Evolutionary conservation across 2,329 filamentous ascomycete species (phyloP).

Genomic region (Fusarium continuum): DNA sequence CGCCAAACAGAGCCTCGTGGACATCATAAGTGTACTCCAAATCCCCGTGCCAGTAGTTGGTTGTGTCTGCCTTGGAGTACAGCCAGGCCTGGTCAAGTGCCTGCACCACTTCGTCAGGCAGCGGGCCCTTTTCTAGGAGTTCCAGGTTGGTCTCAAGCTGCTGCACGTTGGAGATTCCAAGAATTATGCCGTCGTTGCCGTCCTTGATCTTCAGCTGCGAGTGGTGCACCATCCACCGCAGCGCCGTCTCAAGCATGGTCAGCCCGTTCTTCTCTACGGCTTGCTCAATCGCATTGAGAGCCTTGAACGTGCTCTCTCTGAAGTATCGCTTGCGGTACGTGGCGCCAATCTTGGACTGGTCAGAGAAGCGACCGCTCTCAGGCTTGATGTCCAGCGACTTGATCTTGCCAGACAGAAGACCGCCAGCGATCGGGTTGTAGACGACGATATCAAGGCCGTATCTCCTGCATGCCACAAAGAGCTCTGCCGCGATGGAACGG

Average conservation of each 20-base stretch:
- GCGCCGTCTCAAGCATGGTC: constrained; percentile 75
- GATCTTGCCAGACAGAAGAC: constrained; percentile 82
- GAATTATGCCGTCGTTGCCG: constrained; percentile 67
- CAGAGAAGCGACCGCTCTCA: constrained; percentile 74
- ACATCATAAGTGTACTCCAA: constrained; percentile 75
- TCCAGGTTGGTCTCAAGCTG: constrained; percentile 68
- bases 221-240: constrained; percentile 80
- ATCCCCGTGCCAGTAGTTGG: constrained; percentile 67
- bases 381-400: constrained; percentile 71
- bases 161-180: constrained; percentile 65
- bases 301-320: constrained; percentile 69
- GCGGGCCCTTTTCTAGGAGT: constrained; percentile 71
- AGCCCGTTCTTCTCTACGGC: constrained; percentile 74
- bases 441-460: constrained; percentile 83
- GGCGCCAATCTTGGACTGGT: constrained; percentile 60
- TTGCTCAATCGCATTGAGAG: constrained; percentile 73
- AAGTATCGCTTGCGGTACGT: constrained; percentile 77
- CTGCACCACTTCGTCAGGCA: constrained; percentile 79
- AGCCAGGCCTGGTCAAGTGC: constrained; percentile 82
- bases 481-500: constrained; percentile 77
- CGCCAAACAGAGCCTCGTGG: constrained; percentile 65
- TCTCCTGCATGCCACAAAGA: constrained; percentile 76
- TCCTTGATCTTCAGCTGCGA: constrained; percentile 63
- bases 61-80: constrained; percentile 67
- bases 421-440: constrained; percentile 85